Evolutionary conservation across 2,329 filamentous ascomycete genomes (phyloP).

Genomic region (Cadophora malorum): DNA sequence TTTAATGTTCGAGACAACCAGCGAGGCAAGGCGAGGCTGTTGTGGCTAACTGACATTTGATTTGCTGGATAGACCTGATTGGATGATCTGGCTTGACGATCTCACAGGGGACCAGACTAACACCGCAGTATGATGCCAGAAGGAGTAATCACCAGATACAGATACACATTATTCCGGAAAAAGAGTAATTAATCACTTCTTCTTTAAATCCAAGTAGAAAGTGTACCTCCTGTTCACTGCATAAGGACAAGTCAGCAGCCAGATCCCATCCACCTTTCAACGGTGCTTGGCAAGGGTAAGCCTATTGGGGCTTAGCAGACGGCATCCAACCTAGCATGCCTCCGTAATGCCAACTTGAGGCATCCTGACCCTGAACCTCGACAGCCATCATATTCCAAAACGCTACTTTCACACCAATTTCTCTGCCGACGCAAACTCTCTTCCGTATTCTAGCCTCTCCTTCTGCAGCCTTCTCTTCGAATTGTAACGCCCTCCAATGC

Average conservation of each 20-base stretch:
- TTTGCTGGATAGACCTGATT: slow-evolving; percentile 6
- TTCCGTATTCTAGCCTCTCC: slow-evolving; percentile 18
- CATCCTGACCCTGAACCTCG: slow-evolving; percentile 21
- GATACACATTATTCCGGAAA: neutral
- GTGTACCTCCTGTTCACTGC: slow-evolving; percentile 10
- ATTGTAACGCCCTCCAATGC: slow-evolving; percentile 40
- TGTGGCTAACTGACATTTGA: slow-evolving; percentile 21
- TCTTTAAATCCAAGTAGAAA: neutral
- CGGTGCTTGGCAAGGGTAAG: slow-evolving; percentile 5
- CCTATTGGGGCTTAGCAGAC: slow-evolving; percentile 18
- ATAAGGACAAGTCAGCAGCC: slow-evolving; percentile 17
- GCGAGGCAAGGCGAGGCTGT: slow-evolving; percentile 25
- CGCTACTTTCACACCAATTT: slow-evolving; percentile 13
- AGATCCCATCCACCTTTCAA: slow-evolving; percentile 5
- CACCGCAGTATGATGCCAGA: neutral
- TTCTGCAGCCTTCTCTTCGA: slow-evolving; percentile 17
- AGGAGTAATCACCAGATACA: slow-evolving; percentile 15
- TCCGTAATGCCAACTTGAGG: slow-evolving; percentile 24
- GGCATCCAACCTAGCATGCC: slow-evolving; percentile 12
- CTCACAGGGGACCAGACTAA: slow-evolving; percentile 4
- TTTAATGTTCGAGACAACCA: neutral
- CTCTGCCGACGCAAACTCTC: neutral
- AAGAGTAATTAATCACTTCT: neutral
- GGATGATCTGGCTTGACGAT: neutral
- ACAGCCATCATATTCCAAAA: slow-evolving; percentile 21